phyloP scores from a whole-genome alignment of 495 filamentous ascomycete genomes.

The Podospora conica region DNA sequence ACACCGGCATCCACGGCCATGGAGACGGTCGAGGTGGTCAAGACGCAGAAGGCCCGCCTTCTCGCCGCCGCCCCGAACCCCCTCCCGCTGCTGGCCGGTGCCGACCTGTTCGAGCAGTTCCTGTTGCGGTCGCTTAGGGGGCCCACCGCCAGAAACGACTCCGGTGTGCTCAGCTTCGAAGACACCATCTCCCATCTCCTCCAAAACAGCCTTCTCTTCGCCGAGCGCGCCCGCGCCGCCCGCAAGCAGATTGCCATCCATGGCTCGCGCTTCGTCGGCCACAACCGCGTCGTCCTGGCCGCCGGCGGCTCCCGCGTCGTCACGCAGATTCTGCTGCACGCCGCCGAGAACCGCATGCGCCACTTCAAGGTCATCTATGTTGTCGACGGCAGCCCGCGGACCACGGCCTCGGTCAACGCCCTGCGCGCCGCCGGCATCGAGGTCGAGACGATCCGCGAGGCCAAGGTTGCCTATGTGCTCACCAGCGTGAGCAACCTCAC shows the following conservation, averaged over 20 bases:
- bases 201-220: constrained; percentile 77
- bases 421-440: constrained; percentile 68
- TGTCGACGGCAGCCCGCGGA: constrained; percentile 47
- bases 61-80: constrained; percentile 74
- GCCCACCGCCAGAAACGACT: constrained; percentile 40
- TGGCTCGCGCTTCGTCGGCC: constrained; percentile 68
- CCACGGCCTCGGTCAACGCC: constrained; percentile 56
- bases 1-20: constrained; percentile 77
- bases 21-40: constrained; percentile 83
- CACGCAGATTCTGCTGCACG: constrained; percentile 63
- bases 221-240: constrained; percentile 76
- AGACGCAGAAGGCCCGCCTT: constrained; percentile 58
- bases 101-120: constrained; percentile 92
- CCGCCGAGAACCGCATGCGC: constrained; percentile 52
- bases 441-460: constrained; percentile 70
- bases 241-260: constrained; percentile 74
- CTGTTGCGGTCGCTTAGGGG: constrained; percentile 57
- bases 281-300: constrained; percentile 74
- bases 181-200: constrained; percentile 75
- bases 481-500: constrained; percentile 58
- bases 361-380: constrained; percentile 87
- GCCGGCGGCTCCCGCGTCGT: constrained; percentile 84
- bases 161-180: constrained; percentile 63
- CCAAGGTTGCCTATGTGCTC: constrained; percentile 79
- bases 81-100: constrained; percentile 85